Evolutionary conservation across 2,329 filamentous ascomycete genomes (phyloP).

Genomic region (Chaetomium globosum): DNA sequence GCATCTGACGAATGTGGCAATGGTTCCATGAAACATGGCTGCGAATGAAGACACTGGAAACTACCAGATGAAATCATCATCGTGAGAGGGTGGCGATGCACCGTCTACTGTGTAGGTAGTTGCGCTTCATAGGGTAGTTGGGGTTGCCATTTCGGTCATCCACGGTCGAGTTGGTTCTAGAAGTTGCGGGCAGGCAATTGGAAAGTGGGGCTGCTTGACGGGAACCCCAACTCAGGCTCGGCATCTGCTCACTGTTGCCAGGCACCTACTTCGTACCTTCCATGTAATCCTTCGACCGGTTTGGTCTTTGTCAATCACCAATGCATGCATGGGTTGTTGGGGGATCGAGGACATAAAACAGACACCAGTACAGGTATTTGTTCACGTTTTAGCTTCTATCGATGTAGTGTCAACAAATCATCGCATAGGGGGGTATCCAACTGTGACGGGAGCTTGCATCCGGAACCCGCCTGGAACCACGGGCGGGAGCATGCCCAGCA

Average conservation of each 20-base stretch:
- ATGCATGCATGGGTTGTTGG: no score
- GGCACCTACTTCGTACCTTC: no score
- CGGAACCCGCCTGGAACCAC: constrained; percentile 3
- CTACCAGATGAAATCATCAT: not conserved
- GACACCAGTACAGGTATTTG: not conserved
- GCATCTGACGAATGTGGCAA: not conserved
- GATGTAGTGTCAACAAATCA: not conserved
- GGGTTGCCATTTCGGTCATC: not conserved
- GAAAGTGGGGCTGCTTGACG: not conserved
- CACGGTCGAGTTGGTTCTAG: not conserved
- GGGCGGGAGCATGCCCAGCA: constrained; percentile 20
- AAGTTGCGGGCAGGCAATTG: not conserved
- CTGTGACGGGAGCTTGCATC: constrained; percentile 8
- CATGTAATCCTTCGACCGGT: not conserved
- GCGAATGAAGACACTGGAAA: not conserved
- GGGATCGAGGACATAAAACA: not conserved
- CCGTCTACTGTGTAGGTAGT: no score
- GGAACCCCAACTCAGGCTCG: not conserved
- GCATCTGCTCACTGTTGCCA: no score
- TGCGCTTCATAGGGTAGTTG: not conserved
- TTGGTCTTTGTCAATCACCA: not conserved
- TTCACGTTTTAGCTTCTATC: not conserved
- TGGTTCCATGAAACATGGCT: not conserved
- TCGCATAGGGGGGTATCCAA: constrained; percentile 21
- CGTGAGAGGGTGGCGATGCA: not conserved